Percentiles rank a stretch among this genome's conserved stretches.
Evolutionary conservation across 1,284 basidiomycete species (phyloP).

Genomic region (Erythrobasidium hasegawianum): DNA sequence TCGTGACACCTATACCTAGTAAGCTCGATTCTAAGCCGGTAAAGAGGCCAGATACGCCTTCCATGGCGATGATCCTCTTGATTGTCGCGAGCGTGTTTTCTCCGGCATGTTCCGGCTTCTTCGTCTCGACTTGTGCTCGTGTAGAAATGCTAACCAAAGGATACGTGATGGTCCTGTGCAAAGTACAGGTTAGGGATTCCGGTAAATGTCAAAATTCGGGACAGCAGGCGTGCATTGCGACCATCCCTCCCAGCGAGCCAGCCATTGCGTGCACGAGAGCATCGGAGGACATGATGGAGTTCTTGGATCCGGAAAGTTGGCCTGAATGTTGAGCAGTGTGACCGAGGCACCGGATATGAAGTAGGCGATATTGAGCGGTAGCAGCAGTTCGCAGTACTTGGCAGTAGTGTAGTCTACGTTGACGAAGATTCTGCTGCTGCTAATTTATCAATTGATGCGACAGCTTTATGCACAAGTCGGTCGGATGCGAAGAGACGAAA

Average conservation of each 20-base stretch:
- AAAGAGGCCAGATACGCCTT: conserved; percentile 82
- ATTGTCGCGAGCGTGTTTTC: conserved; percentile 52
- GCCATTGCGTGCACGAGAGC: conserved; percentile 84
- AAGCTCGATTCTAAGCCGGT: conserved; percentile 81
- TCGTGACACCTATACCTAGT: conserved; percentile 87
- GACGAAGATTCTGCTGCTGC: too few species aligned
- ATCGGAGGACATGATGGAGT: conserved; percentile 55
- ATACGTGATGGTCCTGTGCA: conserved; percentile 12
- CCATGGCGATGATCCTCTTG: conserved; percentile 71
- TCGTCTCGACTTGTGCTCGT: conserved; percentile 62
- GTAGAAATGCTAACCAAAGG: conserved; percentile 21
- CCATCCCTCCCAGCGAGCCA: conserved; percentile 83
- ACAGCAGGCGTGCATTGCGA: conserved; percentile 62
- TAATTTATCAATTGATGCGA: too few species aligned
- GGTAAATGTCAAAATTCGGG: background rate
- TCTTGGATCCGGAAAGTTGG: too few species aligned
- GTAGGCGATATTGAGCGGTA: too few species aligned
- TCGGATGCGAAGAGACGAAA: too few species aligned
- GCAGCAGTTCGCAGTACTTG: too few species aligned
- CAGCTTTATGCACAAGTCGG: too few species aligned
- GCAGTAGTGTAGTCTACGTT: too few species aligned
- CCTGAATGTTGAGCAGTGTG: too few species aligned
- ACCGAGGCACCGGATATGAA: too few species aligned
- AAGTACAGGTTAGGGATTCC: background rate
- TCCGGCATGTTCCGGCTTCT: conserved; percentile 52